A percentile compares a stretch with the other conserved stretches of the same genome.
Evolutionary conservation across 2,329 filamentous ascomycete genomes (phyloP).

Genomic region (Ophioceras dolichostomum): DNA sequence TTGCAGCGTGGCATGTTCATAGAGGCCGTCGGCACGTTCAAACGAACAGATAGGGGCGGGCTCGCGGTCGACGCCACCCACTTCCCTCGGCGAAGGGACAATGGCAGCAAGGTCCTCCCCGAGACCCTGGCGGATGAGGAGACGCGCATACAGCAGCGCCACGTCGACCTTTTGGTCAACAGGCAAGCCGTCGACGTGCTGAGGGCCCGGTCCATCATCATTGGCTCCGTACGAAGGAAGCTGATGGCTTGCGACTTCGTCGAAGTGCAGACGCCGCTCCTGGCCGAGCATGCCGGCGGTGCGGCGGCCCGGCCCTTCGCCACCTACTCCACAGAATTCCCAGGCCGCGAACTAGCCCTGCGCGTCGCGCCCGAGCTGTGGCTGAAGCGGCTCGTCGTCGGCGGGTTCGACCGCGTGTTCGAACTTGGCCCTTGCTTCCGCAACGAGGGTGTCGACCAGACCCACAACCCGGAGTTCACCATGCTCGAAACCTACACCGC

Average conservation of each 20-base stretch:
- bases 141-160: conserved; percentile 57
- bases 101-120: conserved; percentile 19
- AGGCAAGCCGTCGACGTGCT: conserved; percentile 54
- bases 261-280: conserved; percentile 84
- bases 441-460: conserved; percentile 84
- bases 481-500: conserved; percentile 96
- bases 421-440: conserved; percentile 89
- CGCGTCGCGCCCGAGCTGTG: conserved; percentile 91
- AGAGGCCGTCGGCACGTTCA: conserved; percentile 58
- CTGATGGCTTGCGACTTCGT: conserved; percentile 62
- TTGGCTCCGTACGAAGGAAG: conserved; percentile 61
- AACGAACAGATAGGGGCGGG: conserved; percentile 60
- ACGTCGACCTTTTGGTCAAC: conserved; percentile 79
- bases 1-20: conserved; percentile 75
- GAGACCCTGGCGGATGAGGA: conserved; percentile 57
- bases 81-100: conserved; percentile 27
- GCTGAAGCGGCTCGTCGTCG: conserved; percentile 84
- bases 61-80: conserved; percentile 67
- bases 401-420: conserved; percentile 78
- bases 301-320: conserved; percentile 79
- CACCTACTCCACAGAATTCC: conserved; percentile 65
- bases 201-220: conserved; percentile 60
- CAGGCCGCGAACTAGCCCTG: conserved; percentile 42
- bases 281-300: conserved; percentile 73
- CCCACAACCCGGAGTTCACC: conserved; percentile 94